These are phyloP conservation scores for Nigrospora sphaerica DNA, from an alignment of 2,329 filamentous ascomycete species.

Conservation along the genomic window DNA sequence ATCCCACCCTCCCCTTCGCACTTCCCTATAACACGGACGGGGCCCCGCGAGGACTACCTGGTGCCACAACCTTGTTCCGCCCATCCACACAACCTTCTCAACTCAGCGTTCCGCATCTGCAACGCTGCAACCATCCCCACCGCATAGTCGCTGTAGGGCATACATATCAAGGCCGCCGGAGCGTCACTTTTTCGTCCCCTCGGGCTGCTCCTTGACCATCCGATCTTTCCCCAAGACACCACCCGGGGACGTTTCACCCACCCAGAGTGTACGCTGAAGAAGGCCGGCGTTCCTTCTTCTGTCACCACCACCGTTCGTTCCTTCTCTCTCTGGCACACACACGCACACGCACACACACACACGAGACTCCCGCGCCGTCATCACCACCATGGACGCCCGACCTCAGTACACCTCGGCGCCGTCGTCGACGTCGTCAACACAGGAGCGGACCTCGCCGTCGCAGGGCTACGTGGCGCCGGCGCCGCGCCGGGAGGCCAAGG, in stretches of 20 bases:
- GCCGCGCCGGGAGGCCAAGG: conserved; percentile 12
- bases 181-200: neutral
- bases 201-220: neutral
- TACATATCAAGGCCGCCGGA: neutral
- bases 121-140: neutral
- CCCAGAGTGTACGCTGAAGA: too few species aligned
- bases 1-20: neutral
- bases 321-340: neutral
- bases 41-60: neutral
- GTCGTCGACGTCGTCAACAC: conserved; percentile 5
- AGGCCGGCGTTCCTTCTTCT: too few species aligned
- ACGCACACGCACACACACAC: neutral
- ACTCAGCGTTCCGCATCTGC: neutral
- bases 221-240: too few species aligned
- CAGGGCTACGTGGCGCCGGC: conserved; percentile 11
- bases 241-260: too few species aligned
- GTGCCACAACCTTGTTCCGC: conserved; percentile 1
- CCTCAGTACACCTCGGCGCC: conserved; percentile 7
- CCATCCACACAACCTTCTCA: neutral
- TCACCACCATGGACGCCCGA: conserved; percentile 20
- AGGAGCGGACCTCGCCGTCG: conserved; percentile 7
- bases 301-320: too few species aligned
- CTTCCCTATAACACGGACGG: neutral
- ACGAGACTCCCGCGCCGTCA: neutral
- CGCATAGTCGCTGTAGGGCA: neutral